Evolutionary conservation across 1,284 basidiomycete species (phyloP), one percentile per base, ranked within the genome.

Genomic region (Cystobasidium sp.): DNA sequence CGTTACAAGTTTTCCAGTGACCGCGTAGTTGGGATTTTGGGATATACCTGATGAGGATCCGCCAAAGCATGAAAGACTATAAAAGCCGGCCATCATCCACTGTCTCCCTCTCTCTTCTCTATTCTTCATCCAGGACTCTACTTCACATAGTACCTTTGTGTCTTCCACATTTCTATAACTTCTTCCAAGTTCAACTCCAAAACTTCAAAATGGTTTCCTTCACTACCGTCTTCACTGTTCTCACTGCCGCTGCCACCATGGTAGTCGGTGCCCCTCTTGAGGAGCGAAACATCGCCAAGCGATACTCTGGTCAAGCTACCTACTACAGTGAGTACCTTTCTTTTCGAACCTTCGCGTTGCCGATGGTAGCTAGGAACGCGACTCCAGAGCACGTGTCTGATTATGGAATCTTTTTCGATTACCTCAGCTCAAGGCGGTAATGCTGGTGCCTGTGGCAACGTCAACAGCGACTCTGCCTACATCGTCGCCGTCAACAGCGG

Each of bases 401-500:
- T 77, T 1, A 65, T 22, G 16, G 12, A 6, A 47, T 58, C 22
- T 39, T 78, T 76, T 0, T 82, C 55, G 76, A 81, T 70, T 78
- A 67, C 51, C 8, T 66, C 51, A 66, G 64, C 41, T 39, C 70
- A 73, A 63, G 52, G 52, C 43, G 70, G 70, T 24, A 66, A 65
- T 39, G 22, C 70, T 53, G 70, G 70, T 24, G 52, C 61, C 2
- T 73, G 70, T 52, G 70, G 68, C 43, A 62, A 62, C 44, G 24
- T 39, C 62, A 66, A 74, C 55, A 6, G 9, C 31, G 56, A 68
- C 65, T 67, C 64, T 39, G 41, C 52, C 65, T 78, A 85, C 69
- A 86, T 94, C 68, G 43, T 59, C 24, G 56, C 78, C 8, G 55
- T 68, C 46, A 76, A 78, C 74, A 81, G 76, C 31, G 77, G 77